Base-by-base conservation (phyloP, 768 basidiomycete genomes). In the Pleurotus giganteus region DNA sequence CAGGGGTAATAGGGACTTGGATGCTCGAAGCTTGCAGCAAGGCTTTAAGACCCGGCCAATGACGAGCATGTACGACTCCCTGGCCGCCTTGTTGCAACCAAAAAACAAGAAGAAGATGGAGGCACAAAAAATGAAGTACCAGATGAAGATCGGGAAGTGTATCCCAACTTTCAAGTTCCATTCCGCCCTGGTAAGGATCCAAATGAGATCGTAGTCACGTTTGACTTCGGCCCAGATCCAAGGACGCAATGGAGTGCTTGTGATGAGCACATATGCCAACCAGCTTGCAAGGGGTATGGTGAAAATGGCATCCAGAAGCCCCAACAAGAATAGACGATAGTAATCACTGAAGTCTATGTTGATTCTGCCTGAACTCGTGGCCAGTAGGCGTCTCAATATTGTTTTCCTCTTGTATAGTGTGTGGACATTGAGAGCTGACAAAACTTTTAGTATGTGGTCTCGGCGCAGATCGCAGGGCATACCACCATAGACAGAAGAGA, bases 101-200 rank as follows among this genome's bases (percentile, higher is more conserved):
- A 80, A 80, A 57, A 79, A 69, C 23, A 62, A 41, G 57, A 80
- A 80, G 63, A 80, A 80, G 23, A 68, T 2, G 42, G 77, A 61
- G 0, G 71, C 68, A 36, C 67, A 71, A 7, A 67, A 50, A 3
- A 71, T 46, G 15, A 64, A 60, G 43, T 66, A 47, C 72, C 73
- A 71, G 47, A 71, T 69, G 0, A 59, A 61, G 46, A 74, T n/a
- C 51, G 69, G 63, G 26, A 70, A 57, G 1, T 46, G 42, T 5
- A 27, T 4, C 0, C 49, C 39, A 1, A 58, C 37, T 53, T 66
- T 23, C 29, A 27, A 17, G 28, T 50, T 54, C 72, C 70, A 71
- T 29, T 59, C 6, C 15, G 39, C 41, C 2, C 64, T 57, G 1
- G 70, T 64, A 11, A 67, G 29, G 47, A 60, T 66, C 15, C 60